Evolutionary conservation across 1,284 basidiomycete species (phyloP), one percentile per base, ranked within the genome.

Genomic region (Malassezia slooffiae): DNA sequence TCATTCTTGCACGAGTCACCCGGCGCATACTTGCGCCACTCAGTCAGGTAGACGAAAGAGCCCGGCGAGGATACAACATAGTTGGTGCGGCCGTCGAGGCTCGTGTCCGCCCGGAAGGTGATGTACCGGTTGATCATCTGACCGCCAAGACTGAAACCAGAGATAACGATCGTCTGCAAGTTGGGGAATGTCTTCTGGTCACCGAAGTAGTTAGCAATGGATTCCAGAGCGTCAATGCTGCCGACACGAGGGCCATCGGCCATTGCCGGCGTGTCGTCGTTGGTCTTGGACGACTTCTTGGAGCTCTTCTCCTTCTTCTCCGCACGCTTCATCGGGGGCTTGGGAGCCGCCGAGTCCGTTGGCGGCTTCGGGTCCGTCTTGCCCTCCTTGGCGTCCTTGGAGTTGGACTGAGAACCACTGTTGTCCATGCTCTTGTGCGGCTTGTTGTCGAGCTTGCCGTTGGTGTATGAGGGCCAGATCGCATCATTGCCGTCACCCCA

Each of bases 1-100:
- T 24, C 24, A n/a, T n/a, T n/a, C 26, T 10, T 7, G 21, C 23
- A 19, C 9, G 12, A 19, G 24, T 22, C 6, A 26, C n/a, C n/a
- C n/a, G n/a, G n/a, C n/a, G n/a, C 24, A 26, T n/a, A n/a, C n/a
- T n/a, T n/a, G n/a, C 64, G 52, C 2, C 38, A 28, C 11, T 33
- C 40, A 23, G 50, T 49, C 15, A 67, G 34, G 30, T 67, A 67
- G 31, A 67, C 41, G 26, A 63, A 62, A 10, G 55, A 56, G 19
- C 50, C 62, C 8, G 64, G 64, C 1, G 46, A 43, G 3, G 57
- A 48, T 31, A 67, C 50, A 55, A 61, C 61, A 33, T 46, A 67
- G 37, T 54, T 54, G 34, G 62, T 28, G 10, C 53, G 46, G 9
- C 16, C 16, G 35, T 61, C 60, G 20, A 59, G 22, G 15, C 33